Percentiles rank a stretch among this genome's conserved stretches.
These are phyloP conservation scores for Gleditsia sinensis DNA, from an alignment of 306 rosid genomes.

Conservation along the genomic window DNA sequence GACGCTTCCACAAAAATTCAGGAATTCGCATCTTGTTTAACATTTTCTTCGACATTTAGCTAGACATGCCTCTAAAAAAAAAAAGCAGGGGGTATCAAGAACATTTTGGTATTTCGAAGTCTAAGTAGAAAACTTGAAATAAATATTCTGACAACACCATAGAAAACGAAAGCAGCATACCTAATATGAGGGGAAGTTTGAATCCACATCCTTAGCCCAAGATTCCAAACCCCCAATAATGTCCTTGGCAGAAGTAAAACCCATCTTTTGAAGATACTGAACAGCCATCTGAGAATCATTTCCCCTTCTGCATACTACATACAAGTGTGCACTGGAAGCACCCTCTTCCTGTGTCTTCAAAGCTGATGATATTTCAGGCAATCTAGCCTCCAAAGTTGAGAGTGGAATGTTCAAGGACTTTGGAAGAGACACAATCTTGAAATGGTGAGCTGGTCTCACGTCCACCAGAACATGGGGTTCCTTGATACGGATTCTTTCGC, in stretches of 20 bases:
- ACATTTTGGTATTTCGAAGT: no score
- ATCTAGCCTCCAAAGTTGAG: constrained; percentile 61
- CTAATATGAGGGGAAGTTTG: constrained; percentile 63
- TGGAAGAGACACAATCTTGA: constrained; percentile 88
- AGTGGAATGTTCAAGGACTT: constrained; percentile 80
- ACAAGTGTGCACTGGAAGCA: constrained; percentile 21
- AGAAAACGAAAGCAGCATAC: no score
- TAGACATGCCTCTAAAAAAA: no score
- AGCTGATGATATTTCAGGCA: constrained; percentile 48
- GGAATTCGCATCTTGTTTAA: no score
- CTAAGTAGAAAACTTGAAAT: no score
- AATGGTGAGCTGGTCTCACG: constrained; percentile 86
- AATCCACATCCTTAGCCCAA: constrained; percentile 81
- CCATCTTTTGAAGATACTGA: constrained; percentile 71
- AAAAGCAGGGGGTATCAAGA: no score
- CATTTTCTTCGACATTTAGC: no score
- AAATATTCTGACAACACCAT: no score
- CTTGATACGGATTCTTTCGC: constrained; percentile 48
- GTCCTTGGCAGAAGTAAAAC: constrained; percentile 77
- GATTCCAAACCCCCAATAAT: constrained; percentile 84
- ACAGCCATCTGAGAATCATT: constrained; percentile 98
- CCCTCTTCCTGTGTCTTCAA: constrained; percentile 21
- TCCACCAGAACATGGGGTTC: constrained; percentile 77
- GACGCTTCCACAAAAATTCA: no score
- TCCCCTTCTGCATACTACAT: constrained; percentile 88